These are phyloP conservation scores for Thielaviopsis musarum DNA, from an alignment of 2,329 filamentous ascomycete genomes.

Conservation along the genomic window DNA sequence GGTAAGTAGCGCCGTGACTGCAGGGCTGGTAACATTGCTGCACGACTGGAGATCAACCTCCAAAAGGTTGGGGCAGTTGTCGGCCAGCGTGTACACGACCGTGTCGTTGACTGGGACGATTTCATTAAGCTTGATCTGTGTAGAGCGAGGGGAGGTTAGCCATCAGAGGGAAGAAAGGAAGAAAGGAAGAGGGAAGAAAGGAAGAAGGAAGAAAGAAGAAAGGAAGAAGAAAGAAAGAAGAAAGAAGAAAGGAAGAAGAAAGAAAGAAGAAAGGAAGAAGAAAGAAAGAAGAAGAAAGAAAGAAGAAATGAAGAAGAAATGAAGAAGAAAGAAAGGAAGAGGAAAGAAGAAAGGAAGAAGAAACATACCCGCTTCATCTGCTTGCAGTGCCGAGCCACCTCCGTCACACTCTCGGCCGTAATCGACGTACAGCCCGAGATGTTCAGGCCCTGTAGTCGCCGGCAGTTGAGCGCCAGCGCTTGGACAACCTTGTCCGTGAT, in stretches of 20 bases:
- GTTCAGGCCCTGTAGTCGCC: constrained; percentile 78
- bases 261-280: constrained; percentile 46
- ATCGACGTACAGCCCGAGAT: constrained; percentile 73
- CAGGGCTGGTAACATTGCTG: constrained; percentile 60
- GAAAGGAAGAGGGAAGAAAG: constrained; percentile 43
- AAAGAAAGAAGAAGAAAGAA: constrained; percentile 36
- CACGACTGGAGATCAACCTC: constrained; percentile 93
- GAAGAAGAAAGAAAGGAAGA: constrained; percentile 29
- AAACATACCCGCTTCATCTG: constrained; percentile 66
- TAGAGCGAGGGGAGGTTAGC: not conserved
- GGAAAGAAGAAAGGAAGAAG: constrained; percentile 38
- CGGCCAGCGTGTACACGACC: constrained; percentile 70
- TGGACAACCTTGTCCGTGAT: constrained; percentile 70
- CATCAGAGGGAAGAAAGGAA: too few relatives aligned
- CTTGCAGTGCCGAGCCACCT: constrained; percentile 64
- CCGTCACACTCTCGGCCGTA: constrained; percentile 70
- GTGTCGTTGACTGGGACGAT: constrained; percentile 71
- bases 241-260: constrained; percentile 29
- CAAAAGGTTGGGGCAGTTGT: constrained; percentile 78
- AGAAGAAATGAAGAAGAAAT: constrained; percentile 32
- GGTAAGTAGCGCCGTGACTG: constrained; percentile 64
- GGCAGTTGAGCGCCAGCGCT: constrained; percentile 65
- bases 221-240: constrained; percentile 47
- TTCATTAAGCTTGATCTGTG: constrained; percentile 80
- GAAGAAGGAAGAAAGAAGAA: constrained; percentile 14